These are phyloP conservation scores for Aspergillus funiculosus DNA, from an alignment of 495 filamentous ascomycete genomes.

Conservation along the genomic window DNA sequence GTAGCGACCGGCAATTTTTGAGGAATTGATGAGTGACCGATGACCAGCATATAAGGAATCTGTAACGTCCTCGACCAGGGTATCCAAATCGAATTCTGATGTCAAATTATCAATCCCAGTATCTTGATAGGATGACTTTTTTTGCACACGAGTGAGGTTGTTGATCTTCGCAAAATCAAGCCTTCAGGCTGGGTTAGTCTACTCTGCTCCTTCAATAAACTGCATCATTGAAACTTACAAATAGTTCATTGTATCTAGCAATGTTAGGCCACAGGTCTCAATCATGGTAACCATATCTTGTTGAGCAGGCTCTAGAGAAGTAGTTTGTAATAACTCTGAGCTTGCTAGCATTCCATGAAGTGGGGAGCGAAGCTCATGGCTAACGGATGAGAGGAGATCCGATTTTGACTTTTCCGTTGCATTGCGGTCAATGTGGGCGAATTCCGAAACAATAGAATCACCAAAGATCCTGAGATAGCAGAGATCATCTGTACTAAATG, in stretches of 20 bases:
- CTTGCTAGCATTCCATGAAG: slow-evolving; percentile 63
- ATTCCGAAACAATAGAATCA: slow-evolving; percentile 55
- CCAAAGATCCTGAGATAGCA: slow-evolving; percentile 54
- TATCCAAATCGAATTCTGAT: slow-evolving; percentile 17
- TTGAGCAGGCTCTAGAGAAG: slow-evolving; percentile 45
- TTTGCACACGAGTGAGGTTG: slow-evolving; percentile 25
- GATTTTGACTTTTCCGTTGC: slow-evolving; percentile 53
- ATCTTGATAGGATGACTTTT: slow-evolving; percentile 3
- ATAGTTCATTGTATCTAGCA: slow-evolving; percentile 64
- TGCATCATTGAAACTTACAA: slow-evolving; percentile 22
- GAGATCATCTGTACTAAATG: slow-evolving; percentile 42
- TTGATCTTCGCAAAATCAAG: slow-evolving; percentile 56
- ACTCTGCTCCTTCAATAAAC: not conserved
- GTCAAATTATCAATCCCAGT: slow-evolving; percentile 9
- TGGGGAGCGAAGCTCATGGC: slow-evolving; percentile 67
- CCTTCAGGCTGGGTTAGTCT: slow-evolving; percentile 2
- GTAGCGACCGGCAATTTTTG: slow-evolving; percentile 16
- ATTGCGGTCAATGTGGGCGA: slow-evolving; percentile 48
- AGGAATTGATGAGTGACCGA: slow-evolving; percentile 11
- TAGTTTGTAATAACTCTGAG: slow-evolving; percentile 58
- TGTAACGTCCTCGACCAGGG: slow-evolving; percentile 17
- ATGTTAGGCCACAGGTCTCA: slow-evolving; percentile 56
- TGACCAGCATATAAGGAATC: slow-evolving; percentile 19
- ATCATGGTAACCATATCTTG: slow-evolving; percentile 55
- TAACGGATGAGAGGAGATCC: slow-evolving; percentile 66